Evolutionary conservation across 2,329 filamentous ascomycete species (phyloP), one percentile per base, ranked within the genome.

Genomic region (Hypoxylon sp.): DNA sequence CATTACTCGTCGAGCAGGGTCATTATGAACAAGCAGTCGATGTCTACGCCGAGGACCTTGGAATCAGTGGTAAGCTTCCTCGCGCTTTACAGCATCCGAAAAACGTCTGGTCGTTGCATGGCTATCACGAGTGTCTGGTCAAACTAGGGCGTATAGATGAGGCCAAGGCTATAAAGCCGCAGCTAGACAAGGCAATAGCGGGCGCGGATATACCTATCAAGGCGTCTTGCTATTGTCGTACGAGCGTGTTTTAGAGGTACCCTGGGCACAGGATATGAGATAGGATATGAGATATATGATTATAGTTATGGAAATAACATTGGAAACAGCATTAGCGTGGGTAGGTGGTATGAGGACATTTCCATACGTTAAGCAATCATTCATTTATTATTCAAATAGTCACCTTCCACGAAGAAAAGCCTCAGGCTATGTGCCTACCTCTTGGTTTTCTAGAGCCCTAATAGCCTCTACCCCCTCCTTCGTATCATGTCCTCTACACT

Each of bases 51-150:
- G 83, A 82, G 0, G 85, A 89, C 61, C 66, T 89, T 9, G 86
- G 86, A 0, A 62, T 86, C 9, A 77, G 80, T 46, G 73, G 77
- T n/a, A 79, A 77, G 1, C 67, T 90, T 2, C 84, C 87, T 0
- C 75, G 88, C 13, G 80, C 86, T 1, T 73, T 83, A 38, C 81
- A 82, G 55, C 88, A 91, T 68, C 85, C 81, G 5, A 86, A 86
- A 37, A 91, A 92, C 57, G 82, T 91, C 0, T 91, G 88, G 89
- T 80, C 87, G 3, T 68, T 91, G 54, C 86, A 89, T 60, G 89
- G 88, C 0, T 87, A 84, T 57, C 79, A 89, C 57, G 88, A 91
- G 69, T 89, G 88, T 63, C 65, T 91, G 37, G 57, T 76, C 3
- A 80, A 73, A 52, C 66, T 87, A 9, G 83, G 80, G 0, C 70